Base-by-base conservation (phyloP, 805 yeast species). In the Debaryomyces tyrocola region DNA sequence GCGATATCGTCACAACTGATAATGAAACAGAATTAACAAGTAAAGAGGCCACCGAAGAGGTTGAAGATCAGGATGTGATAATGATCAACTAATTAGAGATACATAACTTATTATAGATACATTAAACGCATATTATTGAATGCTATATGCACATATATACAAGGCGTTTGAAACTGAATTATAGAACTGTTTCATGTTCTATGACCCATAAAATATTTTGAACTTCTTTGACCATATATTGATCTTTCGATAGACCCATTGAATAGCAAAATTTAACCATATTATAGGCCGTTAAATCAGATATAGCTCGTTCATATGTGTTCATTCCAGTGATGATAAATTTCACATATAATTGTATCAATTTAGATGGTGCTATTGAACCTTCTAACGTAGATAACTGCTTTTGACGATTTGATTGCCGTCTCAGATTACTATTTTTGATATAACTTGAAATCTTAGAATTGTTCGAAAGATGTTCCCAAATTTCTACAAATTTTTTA, bases 401-500 rank as follows among this genome's bases (percentile, higher is more conserved):
- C 17, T 31, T 31, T n/a, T n/a, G 34, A 27, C 17, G 18, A 15
- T 18, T 29, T n/a, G 17, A 24, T 24, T 9, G 27, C 27, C 7
- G 7, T 3, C 10, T 24, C 10, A 24, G 27, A 2, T 31, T 14
- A 14, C 14, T 31, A 6, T 12, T 14, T n/a, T 12, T n/a, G 34
- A 31, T 31, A 11, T n/a, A 31, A n/a, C 34, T 12, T n/a, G 34
- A 31, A 31, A 31, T 31, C 4, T 31, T 31, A n/a, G 34, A 31
- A 11, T 31, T 31, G 7, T 12, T 11, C 11, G 34, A n/a, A 12
- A 31, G 34, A 31, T 38, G 20, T 17, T 58, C 62, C 79, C 82
- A 80, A 39, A 81, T 54, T 4, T 77, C 80, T 21, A 69, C 49
- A 45, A 80, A 80, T 44, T 77, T 69, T 20, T 69, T 62, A 4